These are phyloP conservation scores for Lepidopterella palustris DNA, from an alignment of 495 filamentous ascomycete species.

Conservation along the genomic window DNA sequence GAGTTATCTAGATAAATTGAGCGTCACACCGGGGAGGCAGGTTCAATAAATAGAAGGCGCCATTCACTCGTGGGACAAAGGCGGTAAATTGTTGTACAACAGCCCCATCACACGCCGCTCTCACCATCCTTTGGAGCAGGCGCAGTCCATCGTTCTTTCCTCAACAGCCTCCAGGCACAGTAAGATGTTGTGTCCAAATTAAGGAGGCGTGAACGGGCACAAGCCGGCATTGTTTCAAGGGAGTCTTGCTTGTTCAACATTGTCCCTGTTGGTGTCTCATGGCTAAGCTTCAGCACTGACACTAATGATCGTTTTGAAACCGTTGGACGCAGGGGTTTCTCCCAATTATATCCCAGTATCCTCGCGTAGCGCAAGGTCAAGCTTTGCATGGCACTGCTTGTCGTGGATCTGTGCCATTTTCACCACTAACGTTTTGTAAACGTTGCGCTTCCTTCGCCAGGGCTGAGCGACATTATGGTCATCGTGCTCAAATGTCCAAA, in stretches of 20 bases:
- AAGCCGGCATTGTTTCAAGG: neutral
- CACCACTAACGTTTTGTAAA: neutral
- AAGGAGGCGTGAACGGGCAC: neutral
- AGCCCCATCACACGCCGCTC: neutral
- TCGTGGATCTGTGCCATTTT: neutral
- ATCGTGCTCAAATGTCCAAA: neutral
- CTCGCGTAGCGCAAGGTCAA: neutral
- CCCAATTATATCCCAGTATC: neutral
- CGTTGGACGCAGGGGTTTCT: neutral
- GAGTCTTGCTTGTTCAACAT: neutral
- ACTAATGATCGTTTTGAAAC: neutral
- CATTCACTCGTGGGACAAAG: neutral
- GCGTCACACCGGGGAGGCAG: neutral
- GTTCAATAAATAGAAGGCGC: neutral
- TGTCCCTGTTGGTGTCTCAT: neutral
- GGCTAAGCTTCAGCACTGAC: neutral
- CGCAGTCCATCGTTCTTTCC: neutral
- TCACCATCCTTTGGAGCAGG: neutral
- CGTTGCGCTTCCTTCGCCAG: neutral
- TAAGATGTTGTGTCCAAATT: neutral
- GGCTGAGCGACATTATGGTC: neutral
- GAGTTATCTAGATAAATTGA: neutral
- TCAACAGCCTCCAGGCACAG: neutral
- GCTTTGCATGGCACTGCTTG: slow-evolving; percentile 1
- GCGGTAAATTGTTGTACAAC: neutral